Evolutionary conservation across 2,329 filamentous ascomycete species (phyloP).

Genomic region (Sclerotiophoma versabilis): DNA sequence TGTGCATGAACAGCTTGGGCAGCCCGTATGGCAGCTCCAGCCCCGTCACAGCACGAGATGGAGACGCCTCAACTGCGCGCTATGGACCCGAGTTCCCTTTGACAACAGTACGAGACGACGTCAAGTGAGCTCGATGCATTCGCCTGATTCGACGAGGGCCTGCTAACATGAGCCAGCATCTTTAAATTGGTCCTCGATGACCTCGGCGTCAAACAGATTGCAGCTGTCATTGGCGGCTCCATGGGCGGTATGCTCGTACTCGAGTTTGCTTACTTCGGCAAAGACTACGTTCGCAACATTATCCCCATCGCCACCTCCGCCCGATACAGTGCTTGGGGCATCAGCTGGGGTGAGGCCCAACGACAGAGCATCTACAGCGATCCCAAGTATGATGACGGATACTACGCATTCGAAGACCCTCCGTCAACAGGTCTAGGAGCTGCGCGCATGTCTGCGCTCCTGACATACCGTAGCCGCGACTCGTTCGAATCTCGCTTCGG

Average conservation of each 20-base stretch:
- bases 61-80: slow-evolving; percentile 72
- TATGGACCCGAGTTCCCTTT: slow-evolving; percentile 97
- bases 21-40: slow-evolving; percentile 89
- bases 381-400: slow-evolving; percentile 97
- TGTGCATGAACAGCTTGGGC: slow-evolving; percentile 85
- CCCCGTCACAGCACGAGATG: slow-evolving; percentile 86
- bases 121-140: slow-evolving; percentile 69
- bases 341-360: slow-evolving; percentile 89
- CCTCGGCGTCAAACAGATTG: slow-evolving; percentile 78
- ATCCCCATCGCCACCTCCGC: slow-evolving; percentile 87
- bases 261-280: slow-evolving; percentile 91
- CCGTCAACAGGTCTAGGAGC: slow-evolving; percentile 87
- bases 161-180: slow-evolving; percentile 58
- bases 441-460: slow-evolving; percentile 92
- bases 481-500: slow-evolving; percentile 97
- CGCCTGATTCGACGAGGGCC: background rate
- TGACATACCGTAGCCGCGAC: slow-evolving; percentile 95
- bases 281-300: slow-evolving; percentile 79
- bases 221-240: slow-evolving; percentile 81
- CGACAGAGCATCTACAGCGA: slow-evolving; percentile 96
- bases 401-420: slow-evolving; percentile 87
- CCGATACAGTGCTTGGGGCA: slow-evolving; percentile 86
- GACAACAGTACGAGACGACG: slow-evolving; percentile 94
- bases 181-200: slow-evolving; percentile 84
- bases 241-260: slow-evolving; percentile 92